phyloP scores from a whole-genome alignment of 805 yeast genomes.

The Kurtzmaniella fragi region DNA sequence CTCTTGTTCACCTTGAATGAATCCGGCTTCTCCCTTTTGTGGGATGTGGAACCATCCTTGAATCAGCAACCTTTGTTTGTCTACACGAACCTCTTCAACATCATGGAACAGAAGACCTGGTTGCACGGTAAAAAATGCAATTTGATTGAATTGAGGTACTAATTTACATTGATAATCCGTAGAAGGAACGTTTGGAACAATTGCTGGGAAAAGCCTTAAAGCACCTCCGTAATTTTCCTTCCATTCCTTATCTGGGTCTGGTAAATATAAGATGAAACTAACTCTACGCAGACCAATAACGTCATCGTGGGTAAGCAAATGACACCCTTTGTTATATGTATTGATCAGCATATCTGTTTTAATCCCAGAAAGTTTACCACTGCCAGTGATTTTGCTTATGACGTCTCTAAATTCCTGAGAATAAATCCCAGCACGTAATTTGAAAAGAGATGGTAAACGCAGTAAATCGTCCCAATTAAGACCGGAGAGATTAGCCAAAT shows the following conservation, averaged over 20 bases:
- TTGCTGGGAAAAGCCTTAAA: constrained; percentile 76
- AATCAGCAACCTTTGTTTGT: constrained; percentile 83
- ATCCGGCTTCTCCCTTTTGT: constrained; percentile 87
- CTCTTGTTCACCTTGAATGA: constrained; percentile 75
- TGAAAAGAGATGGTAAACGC: constrained; percentile 68
- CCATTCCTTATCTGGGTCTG: constrained; percentile 90
- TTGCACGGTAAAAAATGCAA: constrained; percentile 92
- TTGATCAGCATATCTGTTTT: constrained; percentile 92
- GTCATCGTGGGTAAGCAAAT: constrained; percentile 91
- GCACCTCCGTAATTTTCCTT: constrained; percentile 93
- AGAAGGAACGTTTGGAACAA: constrained; percentile 84
- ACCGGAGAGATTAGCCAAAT: constrained; percentile 87
- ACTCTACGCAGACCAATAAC: constrained; percentile 94
- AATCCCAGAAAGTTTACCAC: constrained; percentile 85
- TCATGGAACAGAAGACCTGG: constrained; percentile 98
- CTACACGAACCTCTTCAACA: constrained; percentile 93
- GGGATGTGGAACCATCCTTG: constrained; percentile 99
- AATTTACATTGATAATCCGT: constrained; percentile 66
- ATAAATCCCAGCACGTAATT: constrained; percentile 81
- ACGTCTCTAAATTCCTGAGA: constrained; percentile 80
- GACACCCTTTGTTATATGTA: constrained; percentile 90
- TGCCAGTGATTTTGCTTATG: constrained; percentile 70
- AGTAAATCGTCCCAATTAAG: constrained; percentile 70
- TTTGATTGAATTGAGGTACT: constrained; percentile 92
- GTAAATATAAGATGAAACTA: constrained; percentile 86